Conservation (phyloP, 148 eudicot genomes). For the Amaranthus cruentus region DNA sequence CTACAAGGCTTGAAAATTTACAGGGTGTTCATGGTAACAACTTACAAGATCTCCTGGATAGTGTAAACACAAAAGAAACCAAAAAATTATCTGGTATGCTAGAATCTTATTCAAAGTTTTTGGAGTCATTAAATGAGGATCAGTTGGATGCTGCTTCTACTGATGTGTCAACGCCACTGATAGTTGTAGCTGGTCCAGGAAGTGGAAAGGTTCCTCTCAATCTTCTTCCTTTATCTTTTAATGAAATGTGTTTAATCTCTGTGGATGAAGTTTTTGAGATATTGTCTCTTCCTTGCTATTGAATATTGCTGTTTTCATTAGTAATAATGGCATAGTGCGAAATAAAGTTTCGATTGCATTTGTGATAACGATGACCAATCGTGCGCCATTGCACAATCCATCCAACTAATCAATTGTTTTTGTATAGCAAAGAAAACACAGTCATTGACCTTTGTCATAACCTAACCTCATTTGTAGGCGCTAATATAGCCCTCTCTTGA, state of each 20-base stretch:
- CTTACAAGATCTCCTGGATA: slow-evolving; percentile 20
- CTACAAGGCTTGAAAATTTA: slow-evolving; percentile 20
- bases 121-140: slow-evolving; percentile 61
- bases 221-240: slow-evolving; percentile 2
- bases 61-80: slow-evolving; percentile 7
- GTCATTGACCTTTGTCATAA: too few relatives aligned
- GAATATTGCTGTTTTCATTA: not conserved
- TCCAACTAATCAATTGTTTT: too few relatives aligned
- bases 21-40: slow-evolving; percentile 24
- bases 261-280: not conserved
- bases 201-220: slow-evolving; percentile 75
- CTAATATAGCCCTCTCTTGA: too few relatives aligned
- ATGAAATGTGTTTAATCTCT: not conserved
- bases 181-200: slow-evolving; percentile 98
- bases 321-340: too few relatives aligned
- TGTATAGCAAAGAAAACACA: too few relatives aligned
- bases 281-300: not conserved
- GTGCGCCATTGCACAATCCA: not conserved
- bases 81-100: slow-evolving; percentile 42
- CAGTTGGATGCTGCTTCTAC: slow-evolving; percentile 86
- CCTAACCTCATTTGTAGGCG: too few relatives aligned
- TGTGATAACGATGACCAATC: not conserved
- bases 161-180: slow-evolving; percentile 67
- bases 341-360: not conserved
- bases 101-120: slow-evolving; percentile 57